Base-by-base conservation (phyloP, 441 rosid genomes). In the Cnidoscolus chayamansa region DNA sequence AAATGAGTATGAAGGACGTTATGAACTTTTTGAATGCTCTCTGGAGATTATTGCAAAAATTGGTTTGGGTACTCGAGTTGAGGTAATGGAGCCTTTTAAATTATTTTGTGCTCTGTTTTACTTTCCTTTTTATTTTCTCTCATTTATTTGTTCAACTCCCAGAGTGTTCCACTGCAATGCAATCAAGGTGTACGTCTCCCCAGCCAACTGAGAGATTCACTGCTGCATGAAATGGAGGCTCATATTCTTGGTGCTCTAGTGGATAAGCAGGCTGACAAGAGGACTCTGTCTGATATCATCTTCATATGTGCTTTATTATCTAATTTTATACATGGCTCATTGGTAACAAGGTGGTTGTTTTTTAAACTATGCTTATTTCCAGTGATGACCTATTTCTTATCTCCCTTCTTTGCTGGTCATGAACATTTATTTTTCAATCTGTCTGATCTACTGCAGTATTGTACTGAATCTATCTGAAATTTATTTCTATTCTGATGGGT, bases 211-310 rank as follows among this genome's bases (percentile, higher is more conserved):
- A 93, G 90, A 80, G 94, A 95, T 75, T 84, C 84, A 35, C 82
- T 95, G 77, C 82, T 88, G 85, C 86, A 80, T 72, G 97, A 93
- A 82, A 80, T 91, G 94, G 97, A 93, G 78, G 78, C 80, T 62
- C 76, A 78, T 81, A 73, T 91, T 74, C 84, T 82, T 76, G 86
- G 84, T 77, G 76, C 75, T 78, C 49, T 79, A 48, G 78, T 50
- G 62, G 86, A 86, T 62, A 72, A 81, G 81, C 76, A 84, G 78
- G 82, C 76, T 65, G 85, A 83, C 72, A 83, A 76, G 71, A 72
- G 79, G 80, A 80, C 94, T 80, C 79, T 88, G 54, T 86, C 90
- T 76, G 97, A 89, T 75, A 70, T 84, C 84, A 83, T 91, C 78
- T 84, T 83, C 80, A 68, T 62, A 55, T 90, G 97, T 81, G 89